These are phyloP conservation scores for Puccinia sorghi DNA, from an alignment of 1,284 basidiomycete species.

Conservation along the genomic window DNA sequence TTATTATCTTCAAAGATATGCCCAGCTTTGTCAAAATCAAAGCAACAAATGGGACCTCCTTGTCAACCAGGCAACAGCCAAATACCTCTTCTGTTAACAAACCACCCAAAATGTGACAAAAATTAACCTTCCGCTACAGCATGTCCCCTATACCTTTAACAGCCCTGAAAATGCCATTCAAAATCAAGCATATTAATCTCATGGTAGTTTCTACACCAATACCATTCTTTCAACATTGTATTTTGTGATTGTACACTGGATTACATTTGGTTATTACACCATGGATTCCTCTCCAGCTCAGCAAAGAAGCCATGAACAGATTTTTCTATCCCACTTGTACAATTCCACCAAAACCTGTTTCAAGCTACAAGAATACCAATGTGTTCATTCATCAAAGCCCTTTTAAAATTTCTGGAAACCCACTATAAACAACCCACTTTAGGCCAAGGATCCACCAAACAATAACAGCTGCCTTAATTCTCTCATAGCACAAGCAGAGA, in stretches of 20 bases:
- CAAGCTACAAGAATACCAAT: background rate
- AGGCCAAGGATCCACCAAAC: background rate
- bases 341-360: conserved; percentile 30
- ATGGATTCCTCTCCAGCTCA: conserved; percentile 16
- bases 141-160: too few relatives aligned
- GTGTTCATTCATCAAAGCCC: background rate
- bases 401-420: background rate
- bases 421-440: background rate
- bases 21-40: too few relatives aligned
- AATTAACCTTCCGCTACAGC: too few relatives aligned
- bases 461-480: background rate
- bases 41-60: too few relatives aligned
- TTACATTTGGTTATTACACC: background rate
- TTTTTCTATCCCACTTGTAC: conserved; percentile 16
- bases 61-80: too few relatives aligned
- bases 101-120: too few relatives aligned
- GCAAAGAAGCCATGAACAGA: background rate
- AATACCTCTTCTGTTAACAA: too few relatives aligned
- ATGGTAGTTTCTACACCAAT: too few relatives aligned
- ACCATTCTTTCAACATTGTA: background rate
- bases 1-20: too few relatives aligned
- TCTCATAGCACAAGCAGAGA: background rate
- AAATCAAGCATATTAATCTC: too few relatives aligned
- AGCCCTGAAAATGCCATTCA: too few relatives aligned
- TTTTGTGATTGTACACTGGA: conserved; percentile 29